phyloP scores from a whole-genome alignment of 495 filamentous ascomycete species.

The Aspergillus sparsus region DNA sequence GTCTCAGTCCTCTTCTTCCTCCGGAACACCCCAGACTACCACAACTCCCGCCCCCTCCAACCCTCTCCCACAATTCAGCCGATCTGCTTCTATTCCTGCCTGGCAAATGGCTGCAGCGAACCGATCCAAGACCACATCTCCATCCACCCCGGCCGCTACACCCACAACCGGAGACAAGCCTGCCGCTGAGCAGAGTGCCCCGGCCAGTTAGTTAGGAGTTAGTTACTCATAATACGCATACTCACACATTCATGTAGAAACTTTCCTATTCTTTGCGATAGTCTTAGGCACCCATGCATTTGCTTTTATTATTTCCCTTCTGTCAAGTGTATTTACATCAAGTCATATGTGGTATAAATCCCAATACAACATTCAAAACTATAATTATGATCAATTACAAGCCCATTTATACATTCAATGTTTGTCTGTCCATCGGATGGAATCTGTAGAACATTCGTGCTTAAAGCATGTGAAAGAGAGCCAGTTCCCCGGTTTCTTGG shows the following conservation, averaged over 20 bases:
- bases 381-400: too few species aligned
- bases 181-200: conserved; percentile 33
- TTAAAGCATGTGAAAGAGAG: conserved; percentile 1
- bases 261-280: conserved; percentile 15
- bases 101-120: conserved; percentile 84
- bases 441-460: background rate
- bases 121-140: conserved; percentile 51
- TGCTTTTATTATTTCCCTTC: background rate
- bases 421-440: too few species aligned
- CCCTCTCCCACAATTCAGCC: conserved; percentile 46
- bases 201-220: conserved; percentile 30
- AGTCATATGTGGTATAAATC: too few species aligned
- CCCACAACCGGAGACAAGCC: conserved; percentile 23
- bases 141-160: conserved; percentile 30
- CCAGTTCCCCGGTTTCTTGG: conserved; percentile 10
- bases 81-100: conserved; percentile 75
- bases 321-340: background rate
- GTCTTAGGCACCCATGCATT: conserved; percentile 5
- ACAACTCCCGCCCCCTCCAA: conserved; percentile 35
- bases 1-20: conserved; percentile 39
- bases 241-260: conserved; percentile 21
- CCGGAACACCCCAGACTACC: conserved; percentile 40
- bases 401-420: too few species aligned
- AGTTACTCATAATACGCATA: background rate
- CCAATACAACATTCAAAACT: too few species aligned